These are phyloP conservation scores for Xylaria longipes DNA, from an alignment of 495 filamentous ascomycete species.

Conservation along the genomic window DNA sequence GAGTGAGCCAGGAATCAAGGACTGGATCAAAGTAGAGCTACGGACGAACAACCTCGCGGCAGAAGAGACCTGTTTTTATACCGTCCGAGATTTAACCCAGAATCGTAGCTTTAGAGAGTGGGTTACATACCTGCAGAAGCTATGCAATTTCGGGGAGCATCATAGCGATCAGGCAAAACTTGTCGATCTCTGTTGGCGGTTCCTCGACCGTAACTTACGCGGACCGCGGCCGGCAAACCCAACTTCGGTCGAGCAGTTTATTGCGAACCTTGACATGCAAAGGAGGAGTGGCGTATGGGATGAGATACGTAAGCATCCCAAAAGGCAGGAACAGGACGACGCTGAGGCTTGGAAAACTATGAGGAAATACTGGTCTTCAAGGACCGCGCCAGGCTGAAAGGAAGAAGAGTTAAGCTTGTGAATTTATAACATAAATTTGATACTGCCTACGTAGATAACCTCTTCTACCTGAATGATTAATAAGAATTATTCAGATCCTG, in stretches of 20 bases:
- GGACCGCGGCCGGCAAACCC: constrained; percentile 26
- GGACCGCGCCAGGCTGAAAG: constrained; percentile 23
- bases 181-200: constrained; percentile 35
- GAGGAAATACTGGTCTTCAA: constrained; percentile 31
- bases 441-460: not conserved
- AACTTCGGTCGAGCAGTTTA: constrained; percentile 27
- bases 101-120: constrained; percentile 33
- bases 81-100: constrained; percentile 21
- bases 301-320: constrained; percentile 17
- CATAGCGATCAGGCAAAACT: constrained; percentile 34
- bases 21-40: constrained; percentile 29
- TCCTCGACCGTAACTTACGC: constrained; percentile 35
- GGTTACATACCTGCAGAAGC: constrained; percentile 25
- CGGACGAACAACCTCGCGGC: constrained; percentile 12
- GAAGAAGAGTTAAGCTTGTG: not conserved
- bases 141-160: constrained; percentile 30
- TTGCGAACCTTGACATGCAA: constrained; percentile 22
- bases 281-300: constrained; percentile 25
- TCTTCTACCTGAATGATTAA: not conserved
- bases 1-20: constrained; percentile 27
- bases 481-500: not conserved
- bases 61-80: constrained; percentile 33
- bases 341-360: constrained; percentile 31
- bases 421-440: not conserved
- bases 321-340: constrained; percentile 31